phyloP scores from a whole-genome alignment of 2,329 filamentous ascomycete species.

The Nigrograna mackinnonii region DNA sequence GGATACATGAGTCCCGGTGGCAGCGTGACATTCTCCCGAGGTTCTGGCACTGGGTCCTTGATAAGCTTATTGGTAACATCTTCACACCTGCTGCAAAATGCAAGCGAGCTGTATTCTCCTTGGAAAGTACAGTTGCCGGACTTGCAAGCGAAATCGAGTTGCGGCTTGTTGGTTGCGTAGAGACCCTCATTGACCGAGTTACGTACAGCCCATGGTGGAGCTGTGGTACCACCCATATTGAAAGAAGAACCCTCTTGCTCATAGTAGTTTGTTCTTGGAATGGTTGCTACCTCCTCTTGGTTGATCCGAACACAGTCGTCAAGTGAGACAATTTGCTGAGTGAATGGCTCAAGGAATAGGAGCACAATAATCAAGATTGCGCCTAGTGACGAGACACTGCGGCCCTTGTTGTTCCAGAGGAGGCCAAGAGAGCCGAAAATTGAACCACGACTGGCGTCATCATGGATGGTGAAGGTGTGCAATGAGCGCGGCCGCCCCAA shows the following conservation, averaged over 20 bases:
- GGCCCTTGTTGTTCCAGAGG: not conserved
- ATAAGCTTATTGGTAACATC: slow-evolving; percentile 3
- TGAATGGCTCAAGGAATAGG: not conserved
- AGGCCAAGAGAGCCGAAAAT: not conserved
- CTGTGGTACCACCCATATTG: too few species aligned
- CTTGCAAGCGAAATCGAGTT: slow-evolving; percentile 4
- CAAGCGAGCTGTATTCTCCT: slow-evolving; percentile 9
- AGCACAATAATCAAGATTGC: not conserved
- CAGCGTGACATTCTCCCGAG: too few species aligned
- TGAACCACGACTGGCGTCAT: not conserved
- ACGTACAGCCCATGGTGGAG: not conserved
- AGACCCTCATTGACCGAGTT: not conserved
- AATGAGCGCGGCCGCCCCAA: slow-evolving; percentile 4
- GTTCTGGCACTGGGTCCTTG: too few species aligned
- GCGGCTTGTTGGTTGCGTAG: slow-evolving; percentile 4
- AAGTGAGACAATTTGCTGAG: not conserved
- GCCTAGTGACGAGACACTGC: not conserved
- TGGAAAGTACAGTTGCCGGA: slow-evolving; percentile 17
- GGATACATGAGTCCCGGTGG: too few species aligned
- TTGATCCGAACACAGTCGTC: not conserved
- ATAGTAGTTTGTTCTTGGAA: not conserved
- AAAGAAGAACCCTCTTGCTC: not conserved
- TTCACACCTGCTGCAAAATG: slow-evolving; percentile 10
- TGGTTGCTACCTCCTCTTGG: not conserved
- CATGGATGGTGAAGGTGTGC: slow-evolving; percentile 2